Percentiles rank a stretch among this genome's conserved stretches.
Evolutionary conservation across 78 protist species (phyloP).

Genomic region (Monosiga brevicollis): DNA sequence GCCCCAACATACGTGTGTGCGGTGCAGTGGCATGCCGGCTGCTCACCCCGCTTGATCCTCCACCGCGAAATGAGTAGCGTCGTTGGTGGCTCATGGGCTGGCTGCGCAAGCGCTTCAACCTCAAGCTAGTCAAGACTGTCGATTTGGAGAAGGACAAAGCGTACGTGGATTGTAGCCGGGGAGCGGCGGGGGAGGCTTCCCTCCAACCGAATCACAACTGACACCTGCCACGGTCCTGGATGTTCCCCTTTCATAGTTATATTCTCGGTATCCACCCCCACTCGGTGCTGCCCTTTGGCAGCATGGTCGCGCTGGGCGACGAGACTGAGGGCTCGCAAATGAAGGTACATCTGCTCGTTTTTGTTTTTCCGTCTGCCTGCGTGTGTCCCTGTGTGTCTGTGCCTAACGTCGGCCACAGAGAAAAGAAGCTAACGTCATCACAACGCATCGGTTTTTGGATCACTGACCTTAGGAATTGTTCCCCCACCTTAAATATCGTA

Average conservation of each 20-base stretch:
- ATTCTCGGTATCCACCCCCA: slow-evolving; percentile 37
- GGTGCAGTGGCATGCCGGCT: too few relatives aligned
- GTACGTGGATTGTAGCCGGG: too few relatives aligned
- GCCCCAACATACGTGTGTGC: too few relatives aligned
- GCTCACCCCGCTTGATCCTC: too few relatives aligned
- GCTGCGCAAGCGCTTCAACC: not conserved
- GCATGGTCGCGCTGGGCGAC: not conserved
- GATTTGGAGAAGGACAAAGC: not conserved
- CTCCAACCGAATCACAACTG: too few relatives aligned
- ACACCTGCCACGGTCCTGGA: not conserved
- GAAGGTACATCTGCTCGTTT: not conserved
- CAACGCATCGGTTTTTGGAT: too few relatives aligned
- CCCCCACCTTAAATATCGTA: slow-evolving; percentile 3
- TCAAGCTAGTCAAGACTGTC: not conserved
- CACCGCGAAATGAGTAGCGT: too few relatives aligned
- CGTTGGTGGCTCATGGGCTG: not conserved
- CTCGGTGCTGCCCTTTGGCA: slow-evolving; percentile 12
- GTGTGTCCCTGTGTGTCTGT: too few relatives aligned
- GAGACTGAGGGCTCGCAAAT: not conserved
- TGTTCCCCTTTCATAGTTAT: not conserved
- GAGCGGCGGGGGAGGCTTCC: too few relatives aligned
- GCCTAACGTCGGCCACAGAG: too few relatives aligned
- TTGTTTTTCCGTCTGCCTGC: not conserved
- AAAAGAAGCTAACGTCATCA: too few relatives aligned
- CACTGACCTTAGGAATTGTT: not conserved